phyloP scores from a whole-genome alignment of 352 stramenopile genomes.

The Phytopythium kandeliae region DNA sequence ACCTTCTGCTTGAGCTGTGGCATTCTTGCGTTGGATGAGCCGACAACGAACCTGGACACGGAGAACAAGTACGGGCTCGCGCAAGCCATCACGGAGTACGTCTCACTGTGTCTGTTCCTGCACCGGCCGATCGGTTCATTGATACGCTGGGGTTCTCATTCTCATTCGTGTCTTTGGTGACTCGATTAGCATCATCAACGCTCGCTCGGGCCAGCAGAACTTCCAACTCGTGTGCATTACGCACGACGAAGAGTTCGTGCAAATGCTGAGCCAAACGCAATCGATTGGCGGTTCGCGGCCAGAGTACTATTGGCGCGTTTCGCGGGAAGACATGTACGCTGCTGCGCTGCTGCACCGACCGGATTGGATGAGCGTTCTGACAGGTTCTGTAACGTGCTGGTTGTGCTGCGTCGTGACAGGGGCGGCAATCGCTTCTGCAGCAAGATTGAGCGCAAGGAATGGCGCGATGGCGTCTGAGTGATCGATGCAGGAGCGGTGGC shows the following conservation, averaged over 20 bases:
- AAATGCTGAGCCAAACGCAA: constrained; percentile 83
- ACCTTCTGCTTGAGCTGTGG: constrained; percentile 99
- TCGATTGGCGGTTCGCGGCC: constrained; percentile 65
- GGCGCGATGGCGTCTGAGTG: constrained; percentile 36
- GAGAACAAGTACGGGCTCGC: constrained; percentile 95
- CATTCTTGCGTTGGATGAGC: constrained; percentile 98
- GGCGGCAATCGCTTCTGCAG: constrained; percentile 80
- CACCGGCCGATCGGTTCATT: neutral
- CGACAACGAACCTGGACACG: constrained; percentile 97
- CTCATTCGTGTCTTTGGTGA: constrained; percentile 6
- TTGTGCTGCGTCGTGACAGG: constrained; percentile 15
- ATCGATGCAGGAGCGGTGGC: neutral
- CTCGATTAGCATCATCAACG: constrained; percentile 90
- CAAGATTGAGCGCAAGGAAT: constrained; percentile 75
- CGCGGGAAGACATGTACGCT: constrained; percentile 74
- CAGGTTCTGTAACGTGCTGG: neutral
- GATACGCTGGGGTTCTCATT: too few species aligned
- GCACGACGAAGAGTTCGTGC: constrained; percentile 96
- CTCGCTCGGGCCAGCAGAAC: constrained; percentile 93
- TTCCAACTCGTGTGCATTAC: constrained; percentile 99
- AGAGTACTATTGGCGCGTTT: constrained; percentile 84
- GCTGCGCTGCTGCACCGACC: neutral
- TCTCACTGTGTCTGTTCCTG: neutral
- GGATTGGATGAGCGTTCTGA: neutral
- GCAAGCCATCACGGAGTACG: constrained; percentile 85